Evolutionary conservation across 2,329 filamentous ascomycete species (phyloP), one percentile per base, ranked within the genome.

Genomic region (Dothiorella sarmentorum): DNA sequence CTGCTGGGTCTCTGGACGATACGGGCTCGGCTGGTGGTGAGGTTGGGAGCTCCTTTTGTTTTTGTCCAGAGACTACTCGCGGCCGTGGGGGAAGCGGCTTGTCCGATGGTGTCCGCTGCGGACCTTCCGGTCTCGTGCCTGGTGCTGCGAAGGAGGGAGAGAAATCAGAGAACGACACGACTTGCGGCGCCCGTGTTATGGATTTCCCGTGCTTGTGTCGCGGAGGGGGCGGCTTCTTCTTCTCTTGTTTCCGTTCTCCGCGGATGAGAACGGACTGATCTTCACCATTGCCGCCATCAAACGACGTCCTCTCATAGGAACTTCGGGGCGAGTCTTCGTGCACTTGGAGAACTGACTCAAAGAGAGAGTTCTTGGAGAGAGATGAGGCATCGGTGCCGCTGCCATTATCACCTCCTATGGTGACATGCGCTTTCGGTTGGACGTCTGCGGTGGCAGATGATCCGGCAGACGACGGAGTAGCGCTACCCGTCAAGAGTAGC

Each of bases 151-250:
- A 29, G 63, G 60, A 63, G 61, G 68, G 59, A 57, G 67, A 61
- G 40, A 73, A 70, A 38, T 66, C 68, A 17, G 68, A 66, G 35
- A 72, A 73, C 2, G 71, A 65, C 7, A 71, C 69, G 17, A 63
- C 72, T 68, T 69, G 73, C 59, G 68, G 76, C 64, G 60, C 78
- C 73, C 75, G 61, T 64, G 86, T 80, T 71, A 58, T 58, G 13
- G 56, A 58, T 18, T 88, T 92, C 4, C 90, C 90, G 73, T 92
- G 89, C 57, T 89, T 84, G 53, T 88, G 91, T 68, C 82, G 90
- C 10, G 89, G 89, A 6, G 70, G 67, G 20, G 89, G 89, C 13
- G 88, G 87, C 62, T 83, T 84, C 72, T 84, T 85, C 68, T 87
- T 88, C 63, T 80, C 75, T 38, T 76, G 69, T 49, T 53, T 69